Base-by-base conservation (phyloP, 495 filamentous ascomycete genomes). In the Evernia prunastri region DNA sequence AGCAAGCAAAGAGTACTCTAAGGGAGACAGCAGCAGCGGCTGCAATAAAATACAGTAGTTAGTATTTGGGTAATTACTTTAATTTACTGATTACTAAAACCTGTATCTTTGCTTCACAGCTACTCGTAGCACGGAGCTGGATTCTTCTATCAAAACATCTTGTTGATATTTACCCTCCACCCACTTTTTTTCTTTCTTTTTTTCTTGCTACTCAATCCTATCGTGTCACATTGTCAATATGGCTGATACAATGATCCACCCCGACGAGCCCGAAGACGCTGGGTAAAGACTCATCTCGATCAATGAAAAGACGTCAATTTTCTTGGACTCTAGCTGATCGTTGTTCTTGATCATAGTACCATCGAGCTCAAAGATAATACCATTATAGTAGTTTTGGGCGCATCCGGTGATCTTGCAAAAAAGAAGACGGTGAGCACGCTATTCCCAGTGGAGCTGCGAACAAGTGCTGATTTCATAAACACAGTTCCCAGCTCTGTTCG, bases 341-440 rank as follows among this genome's bases (percentile, higher is more conserved):
- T 75, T 74, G 65, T 69, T 68, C 47, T 57, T 63, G 45, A 62
- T 59, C 68, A 59, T 72, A 92, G 89, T 72, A 87, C 81, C 68
- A 81, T 96, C 70, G 94, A 97, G 84, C 88, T 99, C 68, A 99
- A 96, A 82, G 90, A 97, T 72, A 93, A 97, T 83, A 99, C 95
- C 66, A 82, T 94, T 73, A 96, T 99, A 75, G 86, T 99, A 66
- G 94, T 99, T 70, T 87, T 99, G 65, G 94, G 94, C 71, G 94
- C 94, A 61, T 97, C 95, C 23, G 94, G 94, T 62, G 94, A 99
- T 82, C 82, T 99, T 53, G 94, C 95, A 37, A 97, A 97, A 83
- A 98, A 98, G 87, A 98, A 98, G 85, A 98, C 94, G 25, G 92
- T 96, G 64, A 53, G 69, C 53, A 29, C 57, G 27, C 56, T 35